These are phyloP conservation scores for Aspergillus awamori DNA, from an alignment of 2,329 filamentous ascomycete genomes.

Conservation along the genomic window DNA sequence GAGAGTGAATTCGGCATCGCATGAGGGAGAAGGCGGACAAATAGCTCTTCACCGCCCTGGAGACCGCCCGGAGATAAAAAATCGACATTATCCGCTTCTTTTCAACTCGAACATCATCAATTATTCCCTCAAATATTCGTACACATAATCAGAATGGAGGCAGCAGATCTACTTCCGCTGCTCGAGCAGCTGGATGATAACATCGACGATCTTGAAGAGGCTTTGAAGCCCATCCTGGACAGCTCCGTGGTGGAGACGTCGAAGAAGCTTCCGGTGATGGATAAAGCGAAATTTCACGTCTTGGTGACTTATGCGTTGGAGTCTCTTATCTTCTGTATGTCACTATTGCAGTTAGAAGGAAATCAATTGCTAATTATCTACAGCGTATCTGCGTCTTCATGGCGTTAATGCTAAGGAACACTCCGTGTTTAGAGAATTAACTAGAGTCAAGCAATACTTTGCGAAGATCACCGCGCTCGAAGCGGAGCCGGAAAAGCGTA, in stretches of 20 bases:
- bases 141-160: conserved; percentile 50
- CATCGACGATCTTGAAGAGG: conserved; percentile 76
- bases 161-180: conserved; percentile 64
- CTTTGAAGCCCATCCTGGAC: conserved; percentile 72
- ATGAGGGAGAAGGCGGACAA: not conserved
- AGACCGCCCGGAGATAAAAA: conserved; percentile 29
- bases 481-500: conserved; percentile 59
- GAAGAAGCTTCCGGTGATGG: conserved; percentile 82
- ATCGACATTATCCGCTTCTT: conserved; percentile 15
- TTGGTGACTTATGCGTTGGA: conserved; percentile 86
- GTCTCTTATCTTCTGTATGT: conserved; percentile 80
- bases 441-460: conserved; percentile 87
- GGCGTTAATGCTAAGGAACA: conserved; percentile 82
- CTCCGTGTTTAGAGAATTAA: conserved; percentile 81
- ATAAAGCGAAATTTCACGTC: conserved; percentile 93
- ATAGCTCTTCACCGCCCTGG: conserved; percentile 20
- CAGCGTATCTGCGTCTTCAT: conserved; percentile 76
- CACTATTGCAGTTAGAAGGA: conserved; percentile 2
- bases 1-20: not conserved
- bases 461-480: conserved; percentile 84
- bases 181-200: conserved; percentile 75
- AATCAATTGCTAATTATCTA: conserved; percentile 16
- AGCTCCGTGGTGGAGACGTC: conserved; percentile 67
- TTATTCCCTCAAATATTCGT: conserved; percentile 8
- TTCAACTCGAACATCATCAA: conserved; percentile 7